Conservation (phyloP, 257 asterid species). For the Solanum neorickii region DNA sequence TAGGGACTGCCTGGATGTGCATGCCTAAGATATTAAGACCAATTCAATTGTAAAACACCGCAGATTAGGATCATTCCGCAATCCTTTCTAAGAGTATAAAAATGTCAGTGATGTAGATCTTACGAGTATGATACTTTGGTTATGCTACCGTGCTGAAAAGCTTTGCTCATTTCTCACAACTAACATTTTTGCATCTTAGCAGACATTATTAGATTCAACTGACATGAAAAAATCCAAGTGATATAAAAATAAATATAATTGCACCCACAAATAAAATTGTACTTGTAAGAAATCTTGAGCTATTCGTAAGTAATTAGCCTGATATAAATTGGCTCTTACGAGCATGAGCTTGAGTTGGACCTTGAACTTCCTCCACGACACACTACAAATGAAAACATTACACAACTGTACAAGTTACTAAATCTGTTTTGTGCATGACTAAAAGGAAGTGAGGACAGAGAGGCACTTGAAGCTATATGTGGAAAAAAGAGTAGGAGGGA, state of each 20-base stretch:
- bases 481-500: background rate
- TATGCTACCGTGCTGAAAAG: background rate
- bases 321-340: conserved; percentile 96
- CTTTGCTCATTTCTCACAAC: background rate
- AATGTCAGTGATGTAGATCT: background rate
- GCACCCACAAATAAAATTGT: background rate
- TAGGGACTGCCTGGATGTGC: conserved; percentile 99
- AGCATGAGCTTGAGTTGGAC: conserved; percentile 93
- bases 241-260: background rate
- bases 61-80: background rate
- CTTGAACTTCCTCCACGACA: conserved; percentile 98
- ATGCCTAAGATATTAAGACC: conserved; percentile 49
- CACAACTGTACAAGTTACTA: background rate
- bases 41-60: background rate
- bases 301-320: conserved; percentile 43
- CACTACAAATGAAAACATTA: conserved; percentile 35
- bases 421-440: background rate
- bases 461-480: background rate
- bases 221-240: background rate
- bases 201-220: background rate
- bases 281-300: background rate
- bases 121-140: background rate
- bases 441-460: background rate
- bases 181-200: background rate
- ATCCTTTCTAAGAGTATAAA: background rate